These are phyloP conservation scores for Paramyrothecium sp. DNA, from an alignment of 2,329 filamentous ascomycete genomes.

Conservation along the genomic window DNA sequence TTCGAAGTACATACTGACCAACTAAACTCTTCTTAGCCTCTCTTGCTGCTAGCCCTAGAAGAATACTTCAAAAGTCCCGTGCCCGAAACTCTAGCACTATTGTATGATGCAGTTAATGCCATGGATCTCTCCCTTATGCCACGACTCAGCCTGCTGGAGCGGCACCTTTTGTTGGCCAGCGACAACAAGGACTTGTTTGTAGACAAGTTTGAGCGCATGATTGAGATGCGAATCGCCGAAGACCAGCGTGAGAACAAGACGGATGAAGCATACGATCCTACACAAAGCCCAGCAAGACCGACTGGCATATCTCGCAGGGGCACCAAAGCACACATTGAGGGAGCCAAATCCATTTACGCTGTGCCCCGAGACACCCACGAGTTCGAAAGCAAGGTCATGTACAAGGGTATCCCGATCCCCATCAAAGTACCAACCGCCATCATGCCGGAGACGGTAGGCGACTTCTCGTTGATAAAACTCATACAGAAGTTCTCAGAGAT, in stretches of 20 bases:
- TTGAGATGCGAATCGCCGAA: constrained; percentile 74
- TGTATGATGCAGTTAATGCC: constrained; percentile 90
- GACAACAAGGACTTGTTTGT: constrained; percentile 96
- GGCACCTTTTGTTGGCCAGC: constrained; percentile 81
- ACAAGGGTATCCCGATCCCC: constrained; percentile 94
- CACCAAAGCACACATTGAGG: constrained; percentile 61
- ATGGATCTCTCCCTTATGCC: constrained; percentile 98
- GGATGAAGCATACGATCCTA: constrained; percentile 38
- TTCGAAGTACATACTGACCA: constrained; percentile 9
- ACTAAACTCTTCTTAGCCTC: constrained; percentile 53
- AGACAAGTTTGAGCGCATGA: constrained; percentile 96
- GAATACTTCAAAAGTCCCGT: constrained; percentile 95
- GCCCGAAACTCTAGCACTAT: constrained; percentile 79
- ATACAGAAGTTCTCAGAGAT: constrained; percentile 89
- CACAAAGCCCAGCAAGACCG: constrained; percentile 44
- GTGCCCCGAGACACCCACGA: constrained; percentile 95
- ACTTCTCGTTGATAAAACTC: constrained; percentile 95
- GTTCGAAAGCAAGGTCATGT: constrained; percentile 92
- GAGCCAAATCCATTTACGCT: constrained; percentile 62
- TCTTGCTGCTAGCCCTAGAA: constrained; percentile 86
- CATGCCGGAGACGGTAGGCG: constrained; percentile 92
- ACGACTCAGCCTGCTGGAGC: constrained; percentile 77
- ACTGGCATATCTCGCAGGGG: constrained; percentile 58
- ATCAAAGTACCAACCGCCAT: constrained; percentile 94
- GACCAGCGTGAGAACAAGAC: constrained; percentile 47